Conservation (phyloP, 192 early-diverging fungal genomes). For the Umbelopsis sp. region DNA sequence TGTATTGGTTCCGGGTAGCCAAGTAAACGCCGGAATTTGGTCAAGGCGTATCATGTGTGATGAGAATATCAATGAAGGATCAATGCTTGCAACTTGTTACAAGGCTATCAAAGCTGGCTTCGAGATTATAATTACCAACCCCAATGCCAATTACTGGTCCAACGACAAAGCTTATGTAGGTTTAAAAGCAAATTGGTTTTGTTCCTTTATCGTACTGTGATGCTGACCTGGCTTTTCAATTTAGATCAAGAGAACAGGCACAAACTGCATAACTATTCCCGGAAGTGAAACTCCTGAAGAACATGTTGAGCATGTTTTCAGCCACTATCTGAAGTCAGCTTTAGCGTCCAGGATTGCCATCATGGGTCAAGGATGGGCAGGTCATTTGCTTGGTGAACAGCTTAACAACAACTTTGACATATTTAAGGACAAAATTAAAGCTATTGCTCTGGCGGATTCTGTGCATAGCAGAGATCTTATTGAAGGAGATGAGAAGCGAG, state of each 20-base stretch:
- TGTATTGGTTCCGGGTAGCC: conserved; percentile 34
- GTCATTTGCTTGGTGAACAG: conserved; percentile 23
- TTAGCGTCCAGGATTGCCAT: conserved; percentile 21
- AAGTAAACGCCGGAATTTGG: conserved; percentile 38
- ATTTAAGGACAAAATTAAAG: conserved; percentile 24
- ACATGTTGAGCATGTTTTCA: conserved; percentile 32
- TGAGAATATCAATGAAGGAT: conserved; percentile 38
- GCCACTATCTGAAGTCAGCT: conserved; percentile 25
- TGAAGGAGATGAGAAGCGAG: conserved; percentile 21
- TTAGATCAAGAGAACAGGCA: background rate
- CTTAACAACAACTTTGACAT: conserved; percentile 34
- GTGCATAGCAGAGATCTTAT: conserved; percentile 23
- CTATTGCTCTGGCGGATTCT: conserved; percentile 22
- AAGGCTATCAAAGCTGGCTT: conserved; percentile 27
- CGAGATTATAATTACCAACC: conserved; percentile 40
- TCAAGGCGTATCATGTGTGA: conserved; percentile 40
- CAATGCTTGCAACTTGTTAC: conserved; percentile 27
- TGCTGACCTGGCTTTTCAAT: background rate
- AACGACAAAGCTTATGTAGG: conserved; percentile 25
- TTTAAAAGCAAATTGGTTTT: background rate
- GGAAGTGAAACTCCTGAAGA: conserved; percentile 30
- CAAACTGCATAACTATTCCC: background rate
- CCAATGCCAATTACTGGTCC: conserved; percentile 37
- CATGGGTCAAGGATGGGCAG: conserved; percentile 37
- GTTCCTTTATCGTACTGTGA: background rate